Percentiles rank a stretch among this genome's conserved stretches.
phyloP scores from a whole-genome alignment of 2,329 filamentous ascomycete species.

The Rhynchosporium secalis region DNA sequence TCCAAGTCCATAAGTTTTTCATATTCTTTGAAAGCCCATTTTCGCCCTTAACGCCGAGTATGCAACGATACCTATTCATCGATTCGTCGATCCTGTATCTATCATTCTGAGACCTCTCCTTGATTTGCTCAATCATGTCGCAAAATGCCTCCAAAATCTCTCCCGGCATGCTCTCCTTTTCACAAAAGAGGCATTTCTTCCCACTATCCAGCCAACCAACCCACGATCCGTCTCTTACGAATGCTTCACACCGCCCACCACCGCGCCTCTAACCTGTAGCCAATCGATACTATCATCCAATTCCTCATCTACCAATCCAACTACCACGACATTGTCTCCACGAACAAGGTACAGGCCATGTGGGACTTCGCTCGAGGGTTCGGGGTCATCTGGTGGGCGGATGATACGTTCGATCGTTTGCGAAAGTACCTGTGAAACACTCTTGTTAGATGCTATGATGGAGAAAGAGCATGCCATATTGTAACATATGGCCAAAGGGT shows the following conservation, averaged over 20 bases:
- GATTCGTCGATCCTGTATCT: not conserved
- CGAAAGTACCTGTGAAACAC: conserved; percentile 63
- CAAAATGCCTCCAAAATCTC: not conserved
- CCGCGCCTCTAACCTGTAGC: conserved; percentile 81
- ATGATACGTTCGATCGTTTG: conserved; percentile 89
- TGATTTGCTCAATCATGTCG: not conserved
- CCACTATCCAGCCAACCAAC: not conserved
- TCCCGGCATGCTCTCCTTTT: not conserved
- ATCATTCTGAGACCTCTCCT: conserved; percentile 4
- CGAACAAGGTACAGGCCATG: conserved; percentile 90
- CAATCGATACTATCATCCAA: conserved; percentile 91
- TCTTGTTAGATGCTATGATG: conserved; percentile 3
- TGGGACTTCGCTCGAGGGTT: conserved; percentile 76
- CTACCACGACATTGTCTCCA: conserved; percentile 90
- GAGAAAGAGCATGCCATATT: not conserved
- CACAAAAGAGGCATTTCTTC: not conserved
- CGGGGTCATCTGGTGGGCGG: conserved; percentile 77
- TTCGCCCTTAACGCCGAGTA: conserved; percentile 37
- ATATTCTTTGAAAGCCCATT: conserved; percentile 14
- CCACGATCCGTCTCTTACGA: conserved; percentile 38
- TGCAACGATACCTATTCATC: conserved; percentile 31
- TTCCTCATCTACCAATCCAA: conserved; percentile 86
- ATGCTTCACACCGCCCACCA: conserved; percentile 85
- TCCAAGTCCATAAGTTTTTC: not conserved
- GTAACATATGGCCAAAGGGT: not conserved